A percentile compares a stretch with the other conserved stretches of the same genome.
These are phyloP conservation scores for Dichotomopilus funicola DNA, from an alignment of 2,329 filamentous ascomycete species.

Conservation along the genomic window DNA sequence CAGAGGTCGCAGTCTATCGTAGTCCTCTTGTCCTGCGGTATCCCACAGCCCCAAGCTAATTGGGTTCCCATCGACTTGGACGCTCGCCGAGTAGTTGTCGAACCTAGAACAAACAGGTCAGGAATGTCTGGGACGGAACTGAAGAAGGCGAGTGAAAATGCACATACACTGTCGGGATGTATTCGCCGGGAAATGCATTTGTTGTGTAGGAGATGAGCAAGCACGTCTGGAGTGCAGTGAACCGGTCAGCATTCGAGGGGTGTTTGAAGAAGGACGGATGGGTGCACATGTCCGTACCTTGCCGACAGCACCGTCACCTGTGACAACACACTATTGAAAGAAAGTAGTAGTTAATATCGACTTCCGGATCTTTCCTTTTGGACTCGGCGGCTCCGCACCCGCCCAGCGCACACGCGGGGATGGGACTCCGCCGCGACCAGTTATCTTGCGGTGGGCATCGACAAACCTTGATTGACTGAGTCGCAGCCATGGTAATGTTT, in stretches of 20 bases:
- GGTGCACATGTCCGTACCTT: constrained; percentile 58
- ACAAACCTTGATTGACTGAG: constrained; percentile 84
- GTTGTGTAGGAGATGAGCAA: constrained; percentile 98
- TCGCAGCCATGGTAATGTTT: constrained; percentile 62
- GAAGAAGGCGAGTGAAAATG: neutral
- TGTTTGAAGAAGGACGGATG: constrained; percentile 3
- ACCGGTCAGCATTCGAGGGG: constrained; percentile 17
- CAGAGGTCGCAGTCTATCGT: constrained; percentile 87
- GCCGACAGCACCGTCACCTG: constrained; percentile 97
- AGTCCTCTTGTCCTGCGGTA: constrained; percentile 98
- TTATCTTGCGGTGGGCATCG: constrained; percentile 2
- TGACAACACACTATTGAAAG: constrained; percentile 78
- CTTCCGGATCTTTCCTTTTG: neutral
- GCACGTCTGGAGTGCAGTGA: constrained; percentile 64
- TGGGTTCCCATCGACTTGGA: constrained; percentile 97
- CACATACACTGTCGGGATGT: constrained; percentile 93
- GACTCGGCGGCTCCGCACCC: neutral
- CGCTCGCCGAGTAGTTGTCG: constrained; percentile 98
- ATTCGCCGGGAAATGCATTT: constrained; percentile 99
- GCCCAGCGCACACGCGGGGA: neutral
- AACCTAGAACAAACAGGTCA: constrained; percentile 51
- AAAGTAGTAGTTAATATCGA: constrained; percentile 28
- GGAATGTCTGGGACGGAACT: constrained; percentile 19
- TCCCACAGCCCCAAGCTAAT: constrained; percentile 97
- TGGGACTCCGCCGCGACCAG: constrained; percentile 1